phyloP scores from a whole-genome alignment of 352 stramenopile species.

The Aphanomyces cochlioides region DNA sequence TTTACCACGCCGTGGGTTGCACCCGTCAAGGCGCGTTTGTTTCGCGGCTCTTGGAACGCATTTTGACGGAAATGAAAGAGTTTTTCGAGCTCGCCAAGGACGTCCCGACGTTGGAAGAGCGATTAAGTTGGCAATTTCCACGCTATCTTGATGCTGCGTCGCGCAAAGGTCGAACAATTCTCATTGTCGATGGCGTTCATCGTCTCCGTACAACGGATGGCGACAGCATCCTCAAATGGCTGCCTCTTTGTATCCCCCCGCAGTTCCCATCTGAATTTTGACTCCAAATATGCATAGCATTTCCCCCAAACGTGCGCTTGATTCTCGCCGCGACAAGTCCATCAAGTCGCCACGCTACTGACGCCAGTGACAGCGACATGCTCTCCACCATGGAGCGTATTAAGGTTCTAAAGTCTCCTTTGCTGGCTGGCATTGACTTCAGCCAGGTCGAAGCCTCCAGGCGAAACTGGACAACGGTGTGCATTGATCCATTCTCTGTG shows the following conservation, averaged over 20 bases:
- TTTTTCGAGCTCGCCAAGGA: conserved; percentile 89
- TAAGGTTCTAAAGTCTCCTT: conserved; percentile 36
- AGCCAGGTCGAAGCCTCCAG: conserved; percentile 62
- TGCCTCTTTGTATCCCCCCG: conserved; percentile 48
- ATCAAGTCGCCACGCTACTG: neutral
- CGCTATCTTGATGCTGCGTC: conserved; percentile 85
- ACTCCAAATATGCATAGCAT: conserved; percentile 32
- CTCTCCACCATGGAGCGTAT: conserved; percentile 80
- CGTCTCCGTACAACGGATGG: conserved; percentile 79
- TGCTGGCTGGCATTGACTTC: too few species aligned
- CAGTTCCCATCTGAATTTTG: too few species aligned
- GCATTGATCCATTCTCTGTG: conserved; percentile 52
- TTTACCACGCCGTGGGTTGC: conserved; percentile 88
- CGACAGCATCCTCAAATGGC: conserved; percentile 88
- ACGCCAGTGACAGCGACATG: conserved; percentile 35
- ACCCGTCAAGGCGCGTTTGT: conserved; percentile 82
- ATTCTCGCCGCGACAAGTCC: conserved; percentile 65
- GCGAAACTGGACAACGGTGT: conserved; percentile 67
- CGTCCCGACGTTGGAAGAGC: conserved; percentile 79
- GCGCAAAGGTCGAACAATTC: conserved; percentile 86
- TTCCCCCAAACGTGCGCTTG: conserved; percentile 84
- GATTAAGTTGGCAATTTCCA: conserved; percentile 88
- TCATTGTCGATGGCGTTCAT: conserved; percentile 89
- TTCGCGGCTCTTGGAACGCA: conserved; percentile 79
- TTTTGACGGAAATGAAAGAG: conserved; percentile 85